These are phyloP conservation scores for Trichoderma gamsii DNA, from an alignment of 495 filamentous ascomycete species.

Conservation along the genomic window DNA sequence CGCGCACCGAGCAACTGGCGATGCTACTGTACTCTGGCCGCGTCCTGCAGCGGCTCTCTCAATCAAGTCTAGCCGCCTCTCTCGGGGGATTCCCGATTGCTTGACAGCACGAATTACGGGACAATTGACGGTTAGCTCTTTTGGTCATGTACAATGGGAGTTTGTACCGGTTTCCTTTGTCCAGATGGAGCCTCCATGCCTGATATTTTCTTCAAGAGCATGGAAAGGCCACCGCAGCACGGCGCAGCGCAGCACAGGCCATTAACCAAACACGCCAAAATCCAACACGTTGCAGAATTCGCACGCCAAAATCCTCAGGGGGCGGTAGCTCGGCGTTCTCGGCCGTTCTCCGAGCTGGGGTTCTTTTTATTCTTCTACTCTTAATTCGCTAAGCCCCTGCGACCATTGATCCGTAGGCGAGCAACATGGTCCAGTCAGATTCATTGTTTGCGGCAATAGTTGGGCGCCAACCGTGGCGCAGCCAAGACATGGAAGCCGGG, in stretches of 20 bases:
- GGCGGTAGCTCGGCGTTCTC: neutral
- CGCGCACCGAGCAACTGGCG: neutral
- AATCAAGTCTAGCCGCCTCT: neutral
- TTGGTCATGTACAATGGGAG: neutral
- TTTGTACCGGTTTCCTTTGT: neutral
- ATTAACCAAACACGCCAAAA: neutral
- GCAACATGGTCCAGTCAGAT: too few relatives aligned
- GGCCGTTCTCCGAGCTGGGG: conserved; percentile 8
- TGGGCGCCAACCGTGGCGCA: conserved; percentile 12
- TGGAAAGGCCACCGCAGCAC: neutral
- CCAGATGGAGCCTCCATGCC: neutral
- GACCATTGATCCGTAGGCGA: too few relatives aligned
- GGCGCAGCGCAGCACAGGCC: neutral
- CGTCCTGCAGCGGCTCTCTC: neutral
- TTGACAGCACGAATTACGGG: neutral
- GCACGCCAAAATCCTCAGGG: neutral
- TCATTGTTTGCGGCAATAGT: neutral
- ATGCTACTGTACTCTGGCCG: neutral
- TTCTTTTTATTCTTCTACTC: too few relatives aligned
- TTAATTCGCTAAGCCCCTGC: neutral
- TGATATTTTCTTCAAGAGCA: neutral
- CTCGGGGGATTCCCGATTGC: neutral
- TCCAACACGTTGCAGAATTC: neutral
- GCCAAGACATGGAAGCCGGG: neutral
- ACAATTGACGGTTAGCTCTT: neutral